Base-by-base conservation (phyloP, 169 alveolate genomes). In the Cardiosporidium cionae region DNA sequence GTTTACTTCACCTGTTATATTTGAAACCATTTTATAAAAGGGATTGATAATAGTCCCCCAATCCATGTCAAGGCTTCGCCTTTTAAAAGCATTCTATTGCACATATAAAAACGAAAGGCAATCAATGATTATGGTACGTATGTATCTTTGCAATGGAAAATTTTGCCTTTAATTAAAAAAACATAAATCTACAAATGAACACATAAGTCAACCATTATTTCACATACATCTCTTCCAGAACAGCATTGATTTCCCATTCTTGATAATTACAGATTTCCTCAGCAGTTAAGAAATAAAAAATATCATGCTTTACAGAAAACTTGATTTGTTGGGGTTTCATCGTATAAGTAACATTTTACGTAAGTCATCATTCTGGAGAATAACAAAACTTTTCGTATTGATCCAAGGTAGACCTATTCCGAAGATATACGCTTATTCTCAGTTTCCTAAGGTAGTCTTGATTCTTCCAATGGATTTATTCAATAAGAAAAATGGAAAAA, bases 191-290 rank as follows among this genome's bases (percentile, higher is more conserved):
- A 3, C 27, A 25, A 25, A 27, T 31, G 25, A 25, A 36, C 22
- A 66, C 33, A 52, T 16, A 34, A 33, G 66, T 3, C 7, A 66
- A 66, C 23, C 52, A 22, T 1, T 70, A 3, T 22, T n/a, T 23
- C 32, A 7, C 83, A 34, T 78, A 84, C 89, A 58, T 84, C 89
- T 67, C 89, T 71, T 69, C 89, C 89, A 63, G 89, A 82, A 75
- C 89, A 84, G 81, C 89, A 84, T 23, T 80, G 82, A 74, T 80
- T 80, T 76, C 89, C 89, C 89, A 84, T 84, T 27, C 54, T 76
- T n/a, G n/a, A n/a, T n/a, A n/a, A n/a, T n/a, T n/a, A n/a, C n/a
- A n/a, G n/a, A n/a, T n/a, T n/a, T n/a, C n/a, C n/a, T n/a, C n/a
- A n/a, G n/a, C n/a, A n/a, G n/a, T n/a, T n/a, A n/a, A n/a, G n/a